Evolutionary conservation across 2,329 filamentous ascomycete species (phyloP).

Genomic region (Trichoderma endophyticum): DNA sequence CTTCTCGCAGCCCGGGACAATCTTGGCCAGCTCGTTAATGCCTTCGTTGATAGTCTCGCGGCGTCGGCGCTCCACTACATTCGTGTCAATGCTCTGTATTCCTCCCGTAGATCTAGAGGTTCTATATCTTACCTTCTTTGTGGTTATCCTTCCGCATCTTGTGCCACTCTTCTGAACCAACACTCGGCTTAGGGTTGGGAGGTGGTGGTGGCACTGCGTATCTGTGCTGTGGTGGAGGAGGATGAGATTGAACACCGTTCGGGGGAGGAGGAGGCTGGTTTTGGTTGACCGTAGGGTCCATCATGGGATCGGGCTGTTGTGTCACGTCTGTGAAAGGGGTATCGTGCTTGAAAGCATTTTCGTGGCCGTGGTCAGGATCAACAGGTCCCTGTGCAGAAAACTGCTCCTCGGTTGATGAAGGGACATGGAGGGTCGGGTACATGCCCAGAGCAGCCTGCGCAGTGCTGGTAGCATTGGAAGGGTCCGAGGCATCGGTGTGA

Average conservation of each 20-base stretch:
- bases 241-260: conserved; percentile 39
- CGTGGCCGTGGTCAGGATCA: conserved; percentile 25
- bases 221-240: conserved; percentile 25
- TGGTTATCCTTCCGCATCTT: conserved; percentile 96
- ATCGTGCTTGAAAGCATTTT: conserved; percentile 29
- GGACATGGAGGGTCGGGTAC: conserved; percentile 59
- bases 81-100: neutral
- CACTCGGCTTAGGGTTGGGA: conserved; percentile 68
- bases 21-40: conserved; percentile 96
- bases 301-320: conserved; percentile 31
- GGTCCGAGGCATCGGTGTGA: conserved; percentile 47
- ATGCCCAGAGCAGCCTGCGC: conserved; percentile 58
- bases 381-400: conserved; percentile 51
- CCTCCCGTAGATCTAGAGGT: too few species aligned
- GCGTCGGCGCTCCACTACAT: conserved; percentile 83
- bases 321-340: conserved; percentile 33
- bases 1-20: conserved; percentile 96
- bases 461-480: conserved; percentile 55
- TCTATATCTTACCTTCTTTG: conserved; percentile 74
- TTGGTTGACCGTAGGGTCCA: conserved; percentile 30
- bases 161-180: conserved; percentile 98
- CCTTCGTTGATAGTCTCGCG: conserved; percentile 98
- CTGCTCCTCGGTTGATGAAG: conserved; percentile 56
- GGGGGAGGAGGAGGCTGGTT: conserved; percentile 34
- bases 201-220: conserved; percentile 42